A percentile compares a stretch with the other conserved stretches of the same genome.
Conservation (phyloP, 2,329 filamentous ascomycete species). For the Exophiala dermatitidis region DNA sequence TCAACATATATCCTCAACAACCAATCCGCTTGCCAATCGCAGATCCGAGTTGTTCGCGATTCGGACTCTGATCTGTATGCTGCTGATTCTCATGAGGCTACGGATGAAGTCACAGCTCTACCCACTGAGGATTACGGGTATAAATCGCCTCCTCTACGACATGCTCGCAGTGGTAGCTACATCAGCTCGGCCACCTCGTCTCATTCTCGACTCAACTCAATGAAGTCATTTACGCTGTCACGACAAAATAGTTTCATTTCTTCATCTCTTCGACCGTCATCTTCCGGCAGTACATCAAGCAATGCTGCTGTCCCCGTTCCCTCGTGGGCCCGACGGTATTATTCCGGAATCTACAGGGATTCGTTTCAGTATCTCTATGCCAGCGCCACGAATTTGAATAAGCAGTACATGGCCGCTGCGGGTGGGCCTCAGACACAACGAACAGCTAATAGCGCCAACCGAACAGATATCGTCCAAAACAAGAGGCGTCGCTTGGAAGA, state of each 20-base stretch:
- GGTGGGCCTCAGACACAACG: conserved; percentile 18
- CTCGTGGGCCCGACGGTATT: conserved; percentile 56
- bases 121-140: conserved; percentile 19
- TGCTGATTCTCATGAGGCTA: conserved; percentile 23
- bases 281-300: conserved; percentile 40
- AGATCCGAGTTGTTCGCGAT: conserved; percentile 21
- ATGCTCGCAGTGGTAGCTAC: conserved; percentile 16
- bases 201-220: conserved; percentile 22
- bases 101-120: conserved; percentile 27
- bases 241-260: conserved; percentile 31
- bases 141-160: conserved; percentile 17
- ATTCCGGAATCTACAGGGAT: conserved; percentile 35
- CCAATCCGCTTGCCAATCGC: conserved; percentile 19
- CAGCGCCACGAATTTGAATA: conserved; percentile 17
- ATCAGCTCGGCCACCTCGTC: conserved; percentile 16
- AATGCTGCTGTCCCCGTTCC: conserved; percentile 35
- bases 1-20: conserved; percentile 23
- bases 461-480: conserved; percentile 14
- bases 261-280: conserved; percentile 29
- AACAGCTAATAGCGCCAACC: conserved; percentile 9
- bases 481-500: conserved; percentile 14
- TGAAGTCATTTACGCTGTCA: conserved; percentile 24
- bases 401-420: conserved; percentile 10
- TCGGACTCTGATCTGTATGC: conserved; percentile 11
- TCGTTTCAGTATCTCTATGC: conserved; percentile 23